A percentile compares a stretch with the other conserved stretches of the same genome.
Conservation (phyloP, 1,284 basidiomycete genomes). For the Irpex rosettiformis region DNA sequence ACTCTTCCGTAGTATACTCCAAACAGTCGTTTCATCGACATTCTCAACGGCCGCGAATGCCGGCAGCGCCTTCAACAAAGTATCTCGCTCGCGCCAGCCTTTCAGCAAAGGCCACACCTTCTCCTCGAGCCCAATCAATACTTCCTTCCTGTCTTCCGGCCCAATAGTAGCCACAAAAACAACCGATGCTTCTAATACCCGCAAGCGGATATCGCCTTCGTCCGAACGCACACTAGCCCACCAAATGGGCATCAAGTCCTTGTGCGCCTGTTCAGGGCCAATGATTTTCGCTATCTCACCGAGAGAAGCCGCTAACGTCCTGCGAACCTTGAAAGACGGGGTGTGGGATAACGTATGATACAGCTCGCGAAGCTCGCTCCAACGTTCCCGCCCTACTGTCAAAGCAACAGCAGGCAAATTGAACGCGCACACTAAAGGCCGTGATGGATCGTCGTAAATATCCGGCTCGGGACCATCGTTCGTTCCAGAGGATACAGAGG, state of each 20-base stretch:
- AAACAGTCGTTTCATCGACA: constrained; percentile 27
- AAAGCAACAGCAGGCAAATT: constrained; percentile 92
- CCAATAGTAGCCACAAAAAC: constrained; percentile 58
- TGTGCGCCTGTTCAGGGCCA: constrained; percentile 62
- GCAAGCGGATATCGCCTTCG: constrained; percentile 69
- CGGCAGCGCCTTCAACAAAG: constrained; percentile 55
- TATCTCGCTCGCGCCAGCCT: constrained; percentile 85
- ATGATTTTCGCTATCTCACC: constrained; percentile 90
- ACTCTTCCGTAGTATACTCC: constrained; percentile 56
- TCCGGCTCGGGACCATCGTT: constrained; percentile 16
- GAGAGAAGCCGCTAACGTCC: constrained; percentile 81
- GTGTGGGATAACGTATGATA: constrained; percentile 67
- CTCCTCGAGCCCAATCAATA: constrained; percentile 40
- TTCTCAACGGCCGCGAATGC: constrained; percentile 30
- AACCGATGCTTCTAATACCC: constrained; percentile 62
- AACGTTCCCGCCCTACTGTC: constrained; percentile 76
- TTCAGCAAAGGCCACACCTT: constrained; percentile 59
- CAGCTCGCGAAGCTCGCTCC: constrained; percentile 71
- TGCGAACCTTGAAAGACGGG: constrained; percentile 61
- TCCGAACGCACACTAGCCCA: constrained; percentile 55
- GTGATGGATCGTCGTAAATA: constrained; percentile 53
- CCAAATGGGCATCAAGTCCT: constrained; percentile 79
- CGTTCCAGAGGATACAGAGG: constrained; percentile 13
- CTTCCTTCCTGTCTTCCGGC: constrained; percentile 42
- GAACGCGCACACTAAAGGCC: constrained; percentile 88